Evolutionary conservation across 331 rosid genomes (phyloP).

Genomic region (Telfairia occidentalis): DNA sequence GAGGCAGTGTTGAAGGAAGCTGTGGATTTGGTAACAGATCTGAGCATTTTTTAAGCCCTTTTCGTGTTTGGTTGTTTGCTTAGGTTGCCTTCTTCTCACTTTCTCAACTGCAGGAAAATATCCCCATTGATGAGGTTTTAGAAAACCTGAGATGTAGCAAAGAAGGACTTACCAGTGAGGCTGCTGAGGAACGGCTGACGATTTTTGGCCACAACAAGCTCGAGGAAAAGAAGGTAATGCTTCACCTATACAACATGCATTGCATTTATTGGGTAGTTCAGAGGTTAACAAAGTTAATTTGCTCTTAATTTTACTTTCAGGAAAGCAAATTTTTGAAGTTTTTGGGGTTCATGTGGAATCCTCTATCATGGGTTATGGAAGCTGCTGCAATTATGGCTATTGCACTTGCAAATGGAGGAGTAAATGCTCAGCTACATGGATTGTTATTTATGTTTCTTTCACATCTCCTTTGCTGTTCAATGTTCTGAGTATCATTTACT

Average conservation of each 20-base stretch:
- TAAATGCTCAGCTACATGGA: conserved; percentile 23
- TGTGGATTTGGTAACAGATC: conserved; percentile 96
- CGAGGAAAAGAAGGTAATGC: conserved; percentile 65
- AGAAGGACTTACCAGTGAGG: conserved; percentile 68
- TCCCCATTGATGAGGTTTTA: conserved; percentile 90
- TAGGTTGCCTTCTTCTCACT: neutral
- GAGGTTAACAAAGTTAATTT: neutral
- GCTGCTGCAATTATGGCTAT: conserved; percentile 99
- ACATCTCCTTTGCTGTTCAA: conserved; percentile 1
- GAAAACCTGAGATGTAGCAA: conserved; percentile 93
- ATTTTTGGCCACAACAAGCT: conserved; percentile 95
- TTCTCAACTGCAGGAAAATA: conserved; percentile 65
- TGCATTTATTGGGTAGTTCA: neutral
- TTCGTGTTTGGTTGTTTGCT: neutral
- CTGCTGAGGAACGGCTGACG: conserved; percentile 74
- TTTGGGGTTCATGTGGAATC: conserved; percentile 99
- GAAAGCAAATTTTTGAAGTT: conserved; percentile 85
- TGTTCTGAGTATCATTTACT: conserved; percentile 13
- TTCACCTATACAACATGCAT: neutral
- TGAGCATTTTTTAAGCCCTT: conserved; percentile 23
- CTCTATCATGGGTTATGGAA: conserved; percentile 99
- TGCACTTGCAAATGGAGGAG: conserved; percentile 99
- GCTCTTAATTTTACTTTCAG: conserved; percentile 25
- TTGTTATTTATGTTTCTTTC: neutral
- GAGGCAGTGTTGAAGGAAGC: conserved; percentile 94